Base-by-base conservation (phyloP, 192 early-diverging fungal genomes). In the Mortierella alpina region DNA sequence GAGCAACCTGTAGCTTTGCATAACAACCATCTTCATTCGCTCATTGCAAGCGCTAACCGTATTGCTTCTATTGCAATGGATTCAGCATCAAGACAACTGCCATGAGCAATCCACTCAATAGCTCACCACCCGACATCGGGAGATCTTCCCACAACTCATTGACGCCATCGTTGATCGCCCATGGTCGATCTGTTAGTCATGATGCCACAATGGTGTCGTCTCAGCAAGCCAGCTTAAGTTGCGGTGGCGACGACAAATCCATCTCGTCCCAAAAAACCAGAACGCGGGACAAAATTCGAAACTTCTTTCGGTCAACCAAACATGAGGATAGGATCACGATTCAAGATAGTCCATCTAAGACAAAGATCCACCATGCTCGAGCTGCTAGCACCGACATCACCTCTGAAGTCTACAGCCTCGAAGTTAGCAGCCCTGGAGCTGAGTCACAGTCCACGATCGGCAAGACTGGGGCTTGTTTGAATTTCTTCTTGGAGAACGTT, bases 321-420 rank as follows among this genome's bases (percentile, higher is more conserved):
- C 18, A 15, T 13, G 53, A 55, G 18, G 53, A 20, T 20, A 55
- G 8, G 15, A 8, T 55, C 53, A 55, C 7, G 53, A 55, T 20
- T 55, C 53, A 55, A 55, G 53, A 15, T 55, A 8, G 7, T 55
- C 1, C n/a, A 55, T 20, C 53, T 8, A 8, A 55, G 53, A 55
- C 15, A 6, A 55, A 12, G 53, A 55, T 55, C 53, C 8, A 8
- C 53, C 53, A 3, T 4, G 53, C 53, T 20, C 53, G 53, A 55
- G 53, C 2, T 55, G 15, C 53, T 20, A 55, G 57, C 57, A 59
- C 17, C 57, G 57, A 59, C 57, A 59, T 59, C 39, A 7, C 6
- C 57, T n/a, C 31, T 55, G 18, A 1, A 8, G 53, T 15, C 53
- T 55, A 3, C 53, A 55, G 53, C 53, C 15, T 55, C 53, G 8